A percentile compares a stretch with the other conserved stretches of the same genome.
Evolutionary conservation across 2,329 filamentous ascomycete species (phyloP).

Genomic region (Ceratocystis eucalypticola): DNA sequence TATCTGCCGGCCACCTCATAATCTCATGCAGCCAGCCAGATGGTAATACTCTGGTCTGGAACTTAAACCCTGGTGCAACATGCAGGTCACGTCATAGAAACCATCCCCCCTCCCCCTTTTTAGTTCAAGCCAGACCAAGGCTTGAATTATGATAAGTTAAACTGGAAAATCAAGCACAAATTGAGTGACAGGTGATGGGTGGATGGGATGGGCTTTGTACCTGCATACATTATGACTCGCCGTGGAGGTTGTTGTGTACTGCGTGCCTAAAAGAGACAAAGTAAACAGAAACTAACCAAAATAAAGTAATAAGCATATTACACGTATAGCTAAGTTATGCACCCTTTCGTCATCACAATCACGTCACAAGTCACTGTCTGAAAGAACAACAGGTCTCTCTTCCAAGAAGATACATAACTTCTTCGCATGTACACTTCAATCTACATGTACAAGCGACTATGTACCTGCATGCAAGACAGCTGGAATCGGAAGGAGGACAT

Average conservation of each 20-base stretch:
- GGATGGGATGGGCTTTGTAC: not conserved
- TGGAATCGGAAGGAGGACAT: not conserved
- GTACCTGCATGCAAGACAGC: not conserved
- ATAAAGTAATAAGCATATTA: not conserved
- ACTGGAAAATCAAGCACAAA: not conserved
- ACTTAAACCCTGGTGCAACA: not conserved
- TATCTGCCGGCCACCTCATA: not conserved
- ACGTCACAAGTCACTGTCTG: no score
- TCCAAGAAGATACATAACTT: not conserved
- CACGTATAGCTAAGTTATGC: not conserved
- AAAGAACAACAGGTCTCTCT: not conserved
- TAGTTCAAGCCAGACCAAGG: not conserved
- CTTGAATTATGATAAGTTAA: not conserved
- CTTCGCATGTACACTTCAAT: not conserved
- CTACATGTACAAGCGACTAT: not conserved
- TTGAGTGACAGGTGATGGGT: not conserved
- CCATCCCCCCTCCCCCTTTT: not conserved
- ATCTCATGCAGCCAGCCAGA: not conserved
- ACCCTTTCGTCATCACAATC: no score
- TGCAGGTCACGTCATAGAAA: not conserved
- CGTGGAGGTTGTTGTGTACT: not conserved
- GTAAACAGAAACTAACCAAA: not conserved
- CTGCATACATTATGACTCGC: not conserved
- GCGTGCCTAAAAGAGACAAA: not conserved
- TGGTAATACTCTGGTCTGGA: not conserved